Conservation (phyloP, 1,284 basidiomycete species). For the Puccinia triticina region DNA sequence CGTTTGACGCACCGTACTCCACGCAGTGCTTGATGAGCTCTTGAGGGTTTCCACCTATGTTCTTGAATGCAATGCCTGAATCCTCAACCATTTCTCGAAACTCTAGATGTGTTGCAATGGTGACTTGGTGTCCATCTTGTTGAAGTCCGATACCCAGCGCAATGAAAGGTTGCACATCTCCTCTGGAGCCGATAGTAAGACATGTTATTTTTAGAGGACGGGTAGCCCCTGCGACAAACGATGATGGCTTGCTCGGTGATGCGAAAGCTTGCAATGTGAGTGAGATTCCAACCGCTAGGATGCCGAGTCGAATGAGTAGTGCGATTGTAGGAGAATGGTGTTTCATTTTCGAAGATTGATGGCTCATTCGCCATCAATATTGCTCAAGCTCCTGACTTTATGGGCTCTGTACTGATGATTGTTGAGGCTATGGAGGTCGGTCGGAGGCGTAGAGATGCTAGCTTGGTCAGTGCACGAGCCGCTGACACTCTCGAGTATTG, state of each 20-base stretch:
- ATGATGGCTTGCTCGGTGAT: neutral
- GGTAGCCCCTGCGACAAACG: neutral
- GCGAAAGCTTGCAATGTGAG: neutral
- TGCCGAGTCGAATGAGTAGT: neutral
- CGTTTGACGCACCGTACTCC: constrained; percentile 56
- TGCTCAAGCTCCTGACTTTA: neutral
- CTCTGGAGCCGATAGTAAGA: constrained; percentile 58
- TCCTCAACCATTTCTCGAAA: constrained; percentile 56
- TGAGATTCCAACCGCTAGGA: neutral
- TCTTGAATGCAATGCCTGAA: constrained; percentile 55
- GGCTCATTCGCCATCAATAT: neutral
- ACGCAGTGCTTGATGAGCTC: constrained; percentile 57
- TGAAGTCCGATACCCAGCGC: constrained; percentile 56
- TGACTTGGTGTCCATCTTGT: constrained; percentile 55
- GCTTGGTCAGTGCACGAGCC: neutral
- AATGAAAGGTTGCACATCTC: constrained; percentile 59
- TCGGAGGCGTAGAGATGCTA: neutral
- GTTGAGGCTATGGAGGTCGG: neutral
- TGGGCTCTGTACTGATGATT: neutral
- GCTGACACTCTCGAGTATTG: neutral
- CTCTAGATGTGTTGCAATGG: constrained; percentile 58
- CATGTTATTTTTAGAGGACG: constrained; percentile 39
- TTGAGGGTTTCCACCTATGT: constrained; percentile 57
- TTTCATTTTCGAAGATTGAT: constrained; percentile 20
- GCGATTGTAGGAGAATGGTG: neutral